Base-by-base conservation (phyloP, 1,284 basidiomycete species). In the Ustilago sp. region DNA sequence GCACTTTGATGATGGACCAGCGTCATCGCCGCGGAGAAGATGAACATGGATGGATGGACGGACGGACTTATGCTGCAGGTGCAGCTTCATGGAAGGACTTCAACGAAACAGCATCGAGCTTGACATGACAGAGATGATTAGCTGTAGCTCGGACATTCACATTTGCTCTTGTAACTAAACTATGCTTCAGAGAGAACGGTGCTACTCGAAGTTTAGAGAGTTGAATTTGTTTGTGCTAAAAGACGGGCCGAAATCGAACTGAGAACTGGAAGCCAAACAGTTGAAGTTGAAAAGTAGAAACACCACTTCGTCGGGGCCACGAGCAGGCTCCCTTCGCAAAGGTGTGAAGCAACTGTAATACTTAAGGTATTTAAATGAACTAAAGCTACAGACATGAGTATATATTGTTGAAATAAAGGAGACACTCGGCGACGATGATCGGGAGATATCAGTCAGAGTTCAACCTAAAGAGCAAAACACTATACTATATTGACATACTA, bases 21-120 rank as follows among this genome's bases (percentile, higher is more conserved):
- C 31, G 45, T 8, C 48, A 11, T 31, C n/a, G 32, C 62, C 62
- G 62, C 62, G 59, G 63, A 70, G 50, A 39, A 60, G 19, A 31
- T n/a, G 47, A 31, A 15, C 45, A 51, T 23, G n/a, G 31, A 32
- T 48, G 51, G 48, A 51, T 54, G 59, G 23, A 28, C 34, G n/a
- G 31, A 32, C 54, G 51, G 56, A 67, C 45, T 35, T 57, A 51
- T 54, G 59, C 31, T 39, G 28, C 23, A 53, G 38, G 52, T 19
- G 15, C 8, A 17, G 52, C 8, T n/a, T 50, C 55, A 65, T 38
- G 60, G 59, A 50, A 59, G 56, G 43, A 38, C 15, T 35, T 2
- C 9, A 38, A 38, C 6, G 38, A 23, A 32, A 39, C 57, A 61
- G 68, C 65, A 68, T 50, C 19, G 23, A 19, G 62, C 36, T 53